phyloP scores from a whole-genome alignment of 2,329 filamentous ascomycete genomes.

The Arachnomyces sp. region DNA sequence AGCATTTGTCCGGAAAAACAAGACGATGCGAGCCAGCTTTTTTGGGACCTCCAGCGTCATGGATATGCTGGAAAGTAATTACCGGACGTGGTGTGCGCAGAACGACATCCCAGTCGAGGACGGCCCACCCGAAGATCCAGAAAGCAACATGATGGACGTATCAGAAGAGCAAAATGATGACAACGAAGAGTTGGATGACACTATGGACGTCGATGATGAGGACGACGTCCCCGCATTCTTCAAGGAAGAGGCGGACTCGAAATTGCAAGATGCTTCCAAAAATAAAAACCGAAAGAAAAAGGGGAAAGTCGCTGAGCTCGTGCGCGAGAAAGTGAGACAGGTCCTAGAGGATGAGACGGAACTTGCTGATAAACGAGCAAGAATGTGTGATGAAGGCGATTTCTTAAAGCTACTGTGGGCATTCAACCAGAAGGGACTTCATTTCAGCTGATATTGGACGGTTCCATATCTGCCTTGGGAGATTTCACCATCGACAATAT shows the following conservation, averaged over 20 bases:
- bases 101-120: slow-evolving; percentile 74
- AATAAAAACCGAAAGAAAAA: slow-evolving; percentile 60
- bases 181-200: slow-evolving; percentile 42
- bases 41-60: slow-evolving; percentile 73
- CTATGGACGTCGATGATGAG: slow-evolving; percentile 43
- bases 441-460: slow-evolving; percentile 59
- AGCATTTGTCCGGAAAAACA: slow-evolving; percentile 81
- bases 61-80: slow-evolving; percentile 77
- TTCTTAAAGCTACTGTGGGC: slow-evolving; percentile 73
- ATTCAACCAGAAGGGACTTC: slow-evolving; percentile 87
- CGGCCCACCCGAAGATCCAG: slow-evolving; percentile 32
- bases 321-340: slow-evolving; percentile 78
- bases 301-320: slow-evolving; percentile 69
- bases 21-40: slow-evolving; percentile 74
- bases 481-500: slow-evolving; percentile 1
- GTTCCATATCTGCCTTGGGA: background rate
- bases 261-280: slow-evolving; percentile 31
- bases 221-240: slow-evolving; percentile 80
- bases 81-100: slow-evolving; percentile 80
- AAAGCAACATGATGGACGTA: slow-evolving; percentile 30
- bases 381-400: slow-evolving; percentile 86
- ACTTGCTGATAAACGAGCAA: slow-evolving; percentile 69
- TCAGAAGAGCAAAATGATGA: slow-evolving; percentile 27
- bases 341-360: slow-evolving; percentile 74
- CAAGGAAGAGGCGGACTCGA: slow-evolving; percentile 48